Evolutionary conservation across 208 protist species (phyloP).

Genomic region (Trypanosoma conorhini): DNA sequence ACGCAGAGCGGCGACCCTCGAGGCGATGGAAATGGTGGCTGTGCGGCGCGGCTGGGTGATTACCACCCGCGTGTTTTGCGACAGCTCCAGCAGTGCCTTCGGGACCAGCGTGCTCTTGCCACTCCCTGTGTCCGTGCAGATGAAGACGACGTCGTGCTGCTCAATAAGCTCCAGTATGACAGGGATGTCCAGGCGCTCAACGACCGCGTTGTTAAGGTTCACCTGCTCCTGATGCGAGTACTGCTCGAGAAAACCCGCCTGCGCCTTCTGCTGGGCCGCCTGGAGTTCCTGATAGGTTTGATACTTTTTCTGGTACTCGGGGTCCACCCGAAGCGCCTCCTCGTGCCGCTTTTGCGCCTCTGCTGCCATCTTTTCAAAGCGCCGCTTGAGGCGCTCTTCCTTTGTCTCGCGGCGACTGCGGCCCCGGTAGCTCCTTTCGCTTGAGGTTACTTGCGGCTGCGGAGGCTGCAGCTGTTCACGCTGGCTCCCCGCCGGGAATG

Average conservation of each 20-base stretch:
- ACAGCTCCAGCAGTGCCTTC: slow-evolving; percentile 38
- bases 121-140: slow-evolving; percentile 48
- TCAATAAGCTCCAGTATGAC: slow-evolving; percentile 43
- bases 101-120: slow-evolving; percentile 44
- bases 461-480: slow-evolving; percentile 7
- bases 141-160: slow-evolving; percentile 47
- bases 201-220: slow-evolving; percentile 39
- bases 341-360: slow-evolving; percentile 54
- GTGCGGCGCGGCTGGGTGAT: slow-evolving; percentile 35
- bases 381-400: slow-evolving; percentile 39
- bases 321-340: slow-evolving; percentile 63
- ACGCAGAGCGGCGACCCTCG: slow-evolving; percentile 24
- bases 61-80: slow-evolving; percentile 28
- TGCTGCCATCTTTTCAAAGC: slow-evolving; percentile 35
- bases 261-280: slow-evolving; percentile 46
- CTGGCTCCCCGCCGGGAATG: not conserved
- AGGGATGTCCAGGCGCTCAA: slow-evolving; percentile 78
- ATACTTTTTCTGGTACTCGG: slow-evolving; percentile 72
- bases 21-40: slow-evolving; percentile 36
- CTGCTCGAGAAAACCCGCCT: slow-evolving; percentile 48
- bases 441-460: slow-evolving; percentile 2
- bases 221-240: slow-evolving; percentile 56
- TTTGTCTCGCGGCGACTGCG: slow-evolving; percentile 34
- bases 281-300: slow-evolving; percentile 65
- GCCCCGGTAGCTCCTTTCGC: slow-evolving; percentile 31